phyloP scores from a whole-genome alignment of 2,329 filamentous ascomycete genomes.

The Xylariaceae sp. region DNA sequence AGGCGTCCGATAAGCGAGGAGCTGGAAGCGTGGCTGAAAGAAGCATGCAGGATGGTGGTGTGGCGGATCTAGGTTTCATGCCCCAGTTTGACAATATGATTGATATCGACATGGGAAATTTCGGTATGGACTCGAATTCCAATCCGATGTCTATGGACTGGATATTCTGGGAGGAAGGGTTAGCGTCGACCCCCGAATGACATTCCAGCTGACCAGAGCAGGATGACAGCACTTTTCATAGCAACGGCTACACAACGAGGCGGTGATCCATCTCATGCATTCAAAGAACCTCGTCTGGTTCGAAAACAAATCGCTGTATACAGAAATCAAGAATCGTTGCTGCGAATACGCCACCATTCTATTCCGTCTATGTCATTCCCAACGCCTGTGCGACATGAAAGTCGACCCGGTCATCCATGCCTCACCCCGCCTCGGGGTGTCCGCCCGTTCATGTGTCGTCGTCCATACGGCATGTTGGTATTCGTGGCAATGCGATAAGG shows the following conservation, averaged over 20 bases:
- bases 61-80: neutral
- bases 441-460: conserved; percentile 28
- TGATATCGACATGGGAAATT: neutral
- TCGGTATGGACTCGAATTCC: neutral
- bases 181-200: too few species aligned
- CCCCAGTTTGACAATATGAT: neutral
- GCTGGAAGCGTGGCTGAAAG: neutral
- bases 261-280: neutral
- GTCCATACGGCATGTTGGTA: conserved; percentile 18
- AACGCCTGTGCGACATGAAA: conserved; percentile 9
- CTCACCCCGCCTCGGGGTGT: conserved; percentile 16
- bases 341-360: neutral
- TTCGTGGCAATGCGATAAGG: conserved; percentile 22
- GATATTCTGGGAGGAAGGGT: neutral
- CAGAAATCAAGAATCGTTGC: conserved; percentile 3
- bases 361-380: conserved; percentile 10
- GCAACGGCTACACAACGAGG: neutral
- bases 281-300: neutral
- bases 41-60: neutral
- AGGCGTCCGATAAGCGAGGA: neutral
- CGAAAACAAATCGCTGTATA: conserved; percentile 5
- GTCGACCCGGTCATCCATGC: conserved; percentile 2
- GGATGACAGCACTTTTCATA: too few species aligned
- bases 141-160: neutral
- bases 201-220: too few species aligned